Evolutionary conservation across 352 stramenopile genomes (phyloP).

Genomic region (Globisporangium orthogonon): DNA sequence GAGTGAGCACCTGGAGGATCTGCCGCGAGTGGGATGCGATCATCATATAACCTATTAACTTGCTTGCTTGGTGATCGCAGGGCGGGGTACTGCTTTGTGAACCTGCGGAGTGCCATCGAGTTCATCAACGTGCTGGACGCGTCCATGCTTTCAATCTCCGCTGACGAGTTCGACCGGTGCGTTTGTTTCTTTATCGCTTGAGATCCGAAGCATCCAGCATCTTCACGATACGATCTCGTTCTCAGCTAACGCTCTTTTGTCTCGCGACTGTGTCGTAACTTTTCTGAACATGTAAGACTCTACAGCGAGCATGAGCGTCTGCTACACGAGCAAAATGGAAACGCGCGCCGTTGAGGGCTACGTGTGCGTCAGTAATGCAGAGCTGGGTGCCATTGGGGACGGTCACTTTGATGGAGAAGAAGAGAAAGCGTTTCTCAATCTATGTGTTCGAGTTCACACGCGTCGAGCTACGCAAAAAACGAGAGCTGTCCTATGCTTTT

Average conservation of each 20-base stretch:
- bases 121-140: conserved; percentile 86
- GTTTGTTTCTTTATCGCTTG: neutral
- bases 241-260: neutral
- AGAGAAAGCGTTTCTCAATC: neutral
- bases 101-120: conserved; percentile 86
- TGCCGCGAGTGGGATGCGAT: neutral
- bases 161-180: conserved; percentile 75
- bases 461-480: too few species aligned
- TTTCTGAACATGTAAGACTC: conserved; percentile 12
- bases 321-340: conserved; percentile 10
- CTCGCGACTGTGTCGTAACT: neutral
- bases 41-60: neutral
- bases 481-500: neutral
- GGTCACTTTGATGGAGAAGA: neutral
- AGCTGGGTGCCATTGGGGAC: neutral
- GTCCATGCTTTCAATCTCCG: conserved; percentile 76
- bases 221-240: too few species aligned
- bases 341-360: neutral
- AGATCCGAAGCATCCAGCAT: too few species aligned
- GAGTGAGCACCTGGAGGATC: conserved; percentile 5
- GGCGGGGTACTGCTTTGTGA: conserved; percentile 90
- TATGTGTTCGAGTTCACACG: neutral
- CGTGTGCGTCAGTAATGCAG: neutral
- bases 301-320: conserved; percentile 32
- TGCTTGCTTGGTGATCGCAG: conserved; percentile 18